These are phyloP conservation scores for Pestalotiopsis sp. DNA, from an alignment of 2,329 filamentous ascomycete genomes.

Conservation along the genomic window DNA sequence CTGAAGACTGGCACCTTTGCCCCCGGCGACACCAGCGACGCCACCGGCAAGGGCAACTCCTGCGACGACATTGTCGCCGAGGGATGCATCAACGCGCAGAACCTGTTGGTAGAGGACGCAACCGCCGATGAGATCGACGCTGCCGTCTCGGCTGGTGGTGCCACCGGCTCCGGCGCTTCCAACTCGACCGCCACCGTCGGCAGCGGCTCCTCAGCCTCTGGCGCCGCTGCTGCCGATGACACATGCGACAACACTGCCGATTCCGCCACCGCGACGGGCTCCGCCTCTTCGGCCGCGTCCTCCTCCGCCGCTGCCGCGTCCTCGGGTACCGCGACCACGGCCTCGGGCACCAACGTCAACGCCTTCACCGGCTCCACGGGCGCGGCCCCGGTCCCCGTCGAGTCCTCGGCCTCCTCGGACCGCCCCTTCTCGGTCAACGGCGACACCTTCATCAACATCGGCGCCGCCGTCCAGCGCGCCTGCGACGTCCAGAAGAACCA, in stretches of 20 bases:
- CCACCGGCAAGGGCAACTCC: conserved; percentile 51
- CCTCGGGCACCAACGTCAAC: conserved; percentile 41
- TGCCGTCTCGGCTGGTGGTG: conserved; percentile 41
- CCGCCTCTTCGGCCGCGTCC: conserved; percentile 2
- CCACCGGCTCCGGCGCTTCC: conserved; percentile 16
- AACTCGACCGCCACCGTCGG: too few relatives aligned
- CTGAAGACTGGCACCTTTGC: conserved; percentile 66
- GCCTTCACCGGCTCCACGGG: conserved; percentile 48
- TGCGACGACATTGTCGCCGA: conserved; percentile 53
- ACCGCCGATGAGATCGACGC: conserved; percentile 54
- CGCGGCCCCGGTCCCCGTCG: conserved; percentile 41
- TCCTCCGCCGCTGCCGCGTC: conserved; percentile 19
- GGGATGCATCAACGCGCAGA: conserved; percentile 60
- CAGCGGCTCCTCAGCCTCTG: conserved; percentile 17
- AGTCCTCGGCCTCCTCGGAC: conserved; percentile 35
- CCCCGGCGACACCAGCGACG: conserved; percentile 56
- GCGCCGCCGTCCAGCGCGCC: conserved; percentile 48
- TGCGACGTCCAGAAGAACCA: conserved; percentile 54
- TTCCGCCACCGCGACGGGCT: conserved; percentile 16
- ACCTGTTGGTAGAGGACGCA: conserved; percentile 57
- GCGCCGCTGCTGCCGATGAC: conserved; percentile 14
- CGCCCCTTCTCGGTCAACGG: conserved; percentile 56
- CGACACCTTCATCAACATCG: conserved; percentile 53
- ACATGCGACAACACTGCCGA: conserved; percentile 14
- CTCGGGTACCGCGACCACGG: conserved; percentile 10